These are phyloP conservation scores for Earliella scabrosa DNA, from an alignment of 1,284 basidiomycete genomes.

Conservation along the genomic window DNA sequence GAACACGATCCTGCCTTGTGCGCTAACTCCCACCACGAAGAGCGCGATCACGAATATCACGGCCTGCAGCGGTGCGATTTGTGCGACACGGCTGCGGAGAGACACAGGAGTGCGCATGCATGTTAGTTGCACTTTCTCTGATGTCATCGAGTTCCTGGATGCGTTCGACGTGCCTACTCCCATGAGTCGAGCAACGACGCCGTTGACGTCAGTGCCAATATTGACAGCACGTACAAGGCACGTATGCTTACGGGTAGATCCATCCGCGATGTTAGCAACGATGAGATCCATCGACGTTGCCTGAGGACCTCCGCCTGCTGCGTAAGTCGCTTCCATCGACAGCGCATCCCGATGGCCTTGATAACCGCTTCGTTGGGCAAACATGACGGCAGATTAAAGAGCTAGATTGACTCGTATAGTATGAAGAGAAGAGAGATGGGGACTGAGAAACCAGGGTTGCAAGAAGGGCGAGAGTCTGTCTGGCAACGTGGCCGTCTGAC, in stretches of 20 bases:
- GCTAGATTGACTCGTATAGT: not conserved
- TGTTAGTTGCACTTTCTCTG: too few species aligned
- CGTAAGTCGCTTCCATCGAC: not conserved
- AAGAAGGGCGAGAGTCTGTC: too few species aligned
- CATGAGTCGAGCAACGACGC: not conserved
- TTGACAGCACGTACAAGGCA: not conserved
- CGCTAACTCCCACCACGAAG: not conserved
- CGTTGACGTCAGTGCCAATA: not conserved
- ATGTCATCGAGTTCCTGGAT: not conserved
- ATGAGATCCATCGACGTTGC: not conserved
- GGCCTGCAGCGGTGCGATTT: not conserved
- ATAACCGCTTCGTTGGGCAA: not conserved
- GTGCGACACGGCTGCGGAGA: not conserved
- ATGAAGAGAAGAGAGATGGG: too few species aligned
- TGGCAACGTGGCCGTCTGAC: too few species aligned
- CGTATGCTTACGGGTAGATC: not conserved
- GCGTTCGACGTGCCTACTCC: not conserved
- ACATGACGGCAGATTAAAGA: not conserved
- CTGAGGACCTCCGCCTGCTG: not conserved
- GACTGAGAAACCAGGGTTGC: too few species aligned
- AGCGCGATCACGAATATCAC: not conserved
- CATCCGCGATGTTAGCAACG: not conserved
- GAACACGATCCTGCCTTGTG: not conserved
- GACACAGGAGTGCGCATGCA: too few species aligned
- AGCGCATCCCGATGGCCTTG: not conserved